Base-by-base conservation (phyloP, 768 basidiomycete species). In the Boletus reticuloceps region DNA sequence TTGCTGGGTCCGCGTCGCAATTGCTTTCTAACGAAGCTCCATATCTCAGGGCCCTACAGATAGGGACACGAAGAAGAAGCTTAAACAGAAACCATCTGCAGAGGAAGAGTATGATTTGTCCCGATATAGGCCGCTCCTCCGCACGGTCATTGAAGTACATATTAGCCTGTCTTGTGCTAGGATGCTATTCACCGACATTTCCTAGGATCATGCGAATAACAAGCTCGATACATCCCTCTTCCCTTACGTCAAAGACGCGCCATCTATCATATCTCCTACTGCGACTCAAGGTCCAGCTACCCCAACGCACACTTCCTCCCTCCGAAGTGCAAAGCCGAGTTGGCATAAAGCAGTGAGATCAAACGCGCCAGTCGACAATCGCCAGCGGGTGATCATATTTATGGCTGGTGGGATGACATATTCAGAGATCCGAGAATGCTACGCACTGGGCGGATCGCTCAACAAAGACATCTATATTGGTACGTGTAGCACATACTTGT, bases 81-180 rank as follows among this genome's bases (percentile, higher is more conserved):
- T 93, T 52, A 95, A 91, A 75, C 87, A 88, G 65, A 92, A 89
- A 68, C 69, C 76, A 27, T 77, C 66, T 51, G 63, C 67, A n/a
- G 93, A 92, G n/a, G 94, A 96, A 56, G 95, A 97, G 64, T 99
- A 98, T 66, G 96, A 98, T 60, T 82, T 99, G 32, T 98, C 96
- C 17, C 82, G 97, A 55, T 99, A 84, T 74, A 94, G 89, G 66
- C 97, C 97, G 8, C 74, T 86, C 2, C 69, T 98, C 29, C 84
- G 82, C 61, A 82, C 85, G 4, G 80, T 98, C 56, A 73, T 99
- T 19, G 93, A 97, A 79, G 95, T 94, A 68, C 14, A 67, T 50
- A 25, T 39, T 10, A 16, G n/a, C 32, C 27, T 50, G 1, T 10
- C 20, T 50, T 31, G 42, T 36, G 46, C 41, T 36, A 4, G 38